phyloP scores from a whole-genome alignment of 176 grass and related monocot genomes.

The Metroxylon sagu region DNA sequence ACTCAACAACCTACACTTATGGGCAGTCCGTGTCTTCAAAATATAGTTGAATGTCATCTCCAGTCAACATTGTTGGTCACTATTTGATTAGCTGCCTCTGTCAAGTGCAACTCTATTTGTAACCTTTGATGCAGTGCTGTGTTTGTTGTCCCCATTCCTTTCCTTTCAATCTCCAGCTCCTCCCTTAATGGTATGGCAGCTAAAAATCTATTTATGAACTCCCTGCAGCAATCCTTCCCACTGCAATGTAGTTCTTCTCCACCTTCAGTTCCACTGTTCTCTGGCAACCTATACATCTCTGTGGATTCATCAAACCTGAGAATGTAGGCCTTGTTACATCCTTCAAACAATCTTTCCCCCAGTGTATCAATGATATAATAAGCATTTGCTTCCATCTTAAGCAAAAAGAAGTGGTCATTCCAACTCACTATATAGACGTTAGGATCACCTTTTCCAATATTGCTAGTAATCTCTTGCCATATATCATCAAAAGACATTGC shows the following conservation, averaged over 20 bases:
- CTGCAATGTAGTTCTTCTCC: constrained; percentile 36
- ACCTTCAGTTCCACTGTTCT: background rate
- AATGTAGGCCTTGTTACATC: constrained; percentile 85
- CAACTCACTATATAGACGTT: constrained; percentile 85
- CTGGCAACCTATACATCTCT: constrained; percentile 48
- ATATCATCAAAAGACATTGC: constrained; percentile 87
- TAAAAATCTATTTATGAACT: constrained; percentile 92
- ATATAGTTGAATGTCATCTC: too few relatives aligned
- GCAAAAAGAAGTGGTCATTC: constrained; percentile 99
- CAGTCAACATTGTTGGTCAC: too few relatives aligned
- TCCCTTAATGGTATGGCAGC: constrained; percentile 87
- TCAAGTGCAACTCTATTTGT: constrained; percentile 97
- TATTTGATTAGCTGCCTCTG: background rate
- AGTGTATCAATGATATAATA: constrained; percentile 83
- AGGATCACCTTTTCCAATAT: background rate
- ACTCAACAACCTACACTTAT: too few relatives aligned
- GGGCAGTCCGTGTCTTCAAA: too few relatives aligned
- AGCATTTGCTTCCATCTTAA: constrained; percentile 63
- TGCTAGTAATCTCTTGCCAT: constrained; percentile 54
- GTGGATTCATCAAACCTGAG: constrained; percentile 66
- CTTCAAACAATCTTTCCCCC: constrained; percentile 80
- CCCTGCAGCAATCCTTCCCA: constrained; percentile 89
- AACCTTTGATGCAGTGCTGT: constrained; percentile 64
- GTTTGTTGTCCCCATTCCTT: constrained; percentile 8
- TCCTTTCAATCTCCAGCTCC: constrained; percentile 78